A percentile compares a stretch with the other conserved stretches of the same genome.
phyloP scores from a whole-genome alignment of 2,329 filamentous ascomycete genomes.

The Mycogone perniciosa region DNA sequence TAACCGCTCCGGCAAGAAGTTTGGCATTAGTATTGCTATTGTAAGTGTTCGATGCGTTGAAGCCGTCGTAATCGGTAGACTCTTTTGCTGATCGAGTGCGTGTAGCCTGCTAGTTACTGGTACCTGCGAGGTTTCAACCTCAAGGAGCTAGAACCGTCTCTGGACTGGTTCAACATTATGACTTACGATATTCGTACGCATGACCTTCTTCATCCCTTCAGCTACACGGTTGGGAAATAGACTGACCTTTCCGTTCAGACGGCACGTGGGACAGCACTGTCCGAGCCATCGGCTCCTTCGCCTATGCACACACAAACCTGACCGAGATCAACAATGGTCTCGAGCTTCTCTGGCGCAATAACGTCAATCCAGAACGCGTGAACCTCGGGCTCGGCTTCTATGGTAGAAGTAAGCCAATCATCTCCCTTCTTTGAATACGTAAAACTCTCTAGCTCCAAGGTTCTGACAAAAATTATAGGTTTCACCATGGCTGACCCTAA shows the following conservation, averaged over 20 bases:
- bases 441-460: too few species aligned
- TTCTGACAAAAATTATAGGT: not conserved
- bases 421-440: too few species aligned
- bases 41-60: too few species aligned
- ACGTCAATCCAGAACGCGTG: slow-evolving; percentile 36
- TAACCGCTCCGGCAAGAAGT: slow-evolving; percentile 3
- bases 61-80: too few species aligned
- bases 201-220: too few species aligned
- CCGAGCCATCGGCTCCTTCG: slow-evolving; percentile 23
- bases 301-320: slow-evolving; percentile 39
- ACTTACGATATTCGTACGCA: slow-evolving; percentile 33
- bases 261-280: slow-evolving; percentile 32
- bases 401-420: slow-evolving; percentile 22
- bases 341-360: slow-evolving; percentile 42
- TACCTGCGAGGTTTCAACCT: slow-evolving; percentile 16
- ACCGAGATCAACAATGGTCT: slow-evolving; percentile 38
- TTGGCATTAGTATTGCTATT: too few species aligned
- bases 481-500: slow-evolving; percentile 21
- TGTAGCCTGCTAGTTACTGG: slow-evolving; percentile 12
- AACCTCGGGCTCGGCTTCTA: slow-evolving; percentile 42
- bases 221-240: not conserved
- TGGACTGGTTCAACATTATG: slow-evolving; percentile 41
- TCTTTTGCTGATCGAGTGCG: not conserved
- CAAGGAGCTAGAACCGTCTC: slow-evolving; percentile 11
- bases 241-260: slow-evolving; percentile 13